Percentiles rank a stretch among this genome's conserved stretches.
These are phyloP conservation scores for Phaeosphaeriaceae sp. DNA, from an alignment of 2,329 filamentous ascomycete genomes.

Conservation along the genomic window DNA sequence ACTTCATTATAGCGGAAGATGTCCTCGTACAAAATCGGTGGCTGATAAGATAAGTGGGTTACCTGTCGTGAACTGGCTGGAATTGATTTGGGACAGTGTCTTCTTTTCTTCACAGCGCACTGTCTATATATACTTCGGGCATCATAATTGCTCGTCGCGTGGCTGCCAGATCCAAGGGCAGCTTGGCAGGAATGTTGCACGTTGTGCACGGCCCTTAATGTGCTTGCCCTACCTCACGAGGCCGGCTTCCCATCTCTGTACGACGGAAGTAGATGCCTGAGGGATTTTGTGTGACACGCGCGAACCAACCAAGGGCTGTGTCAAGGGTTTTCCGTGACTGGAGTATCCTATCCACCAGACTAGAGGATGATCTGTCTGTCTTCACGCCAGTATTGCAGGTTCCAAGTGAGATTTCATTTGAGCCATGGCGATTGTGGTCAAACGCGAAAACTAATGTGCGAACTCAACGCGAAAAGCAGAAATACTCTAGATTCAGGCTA, in stretches of 20 bases:
- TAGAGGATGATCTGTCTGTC: background rate
- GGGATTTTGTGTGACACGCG: background rate
- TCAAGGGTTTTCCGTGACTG: background rate
- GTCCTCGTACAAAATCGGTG: background rate
- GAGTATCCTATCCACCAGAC: background rate
- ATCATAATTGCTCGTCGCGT: background rate
- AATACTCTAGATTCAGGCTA: background rate
- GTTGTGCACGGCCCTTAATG: background rate
- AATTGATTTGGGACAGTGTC: no score
- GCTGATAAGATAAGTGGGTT: background rate
- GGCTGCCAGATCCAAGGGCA: background rate
- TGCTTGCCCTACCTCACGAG: background rate
- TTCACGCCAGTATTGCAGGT: background rate
- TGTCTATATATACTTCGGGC: background rate
- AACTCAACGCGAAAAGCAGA: background rate
- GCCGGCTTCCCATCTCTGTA: background rate
- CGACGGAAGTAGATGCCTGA: background rate
- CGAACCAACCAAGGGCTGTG: background rate
- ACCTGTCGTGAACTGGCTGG: background rate
- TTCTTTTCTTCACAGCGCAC: no score
- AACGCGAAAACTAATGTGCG: no score
- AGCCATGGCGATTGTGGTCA: no score
- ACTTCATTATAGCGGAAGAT: conserved; percentile 9
- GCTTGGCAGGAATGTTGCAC: background rate
- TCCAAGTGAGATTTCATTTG: no score